Base-by-base conservation (phyloP, 73 alveolate species). In the Tetrahymena malaccensis region DNA sequence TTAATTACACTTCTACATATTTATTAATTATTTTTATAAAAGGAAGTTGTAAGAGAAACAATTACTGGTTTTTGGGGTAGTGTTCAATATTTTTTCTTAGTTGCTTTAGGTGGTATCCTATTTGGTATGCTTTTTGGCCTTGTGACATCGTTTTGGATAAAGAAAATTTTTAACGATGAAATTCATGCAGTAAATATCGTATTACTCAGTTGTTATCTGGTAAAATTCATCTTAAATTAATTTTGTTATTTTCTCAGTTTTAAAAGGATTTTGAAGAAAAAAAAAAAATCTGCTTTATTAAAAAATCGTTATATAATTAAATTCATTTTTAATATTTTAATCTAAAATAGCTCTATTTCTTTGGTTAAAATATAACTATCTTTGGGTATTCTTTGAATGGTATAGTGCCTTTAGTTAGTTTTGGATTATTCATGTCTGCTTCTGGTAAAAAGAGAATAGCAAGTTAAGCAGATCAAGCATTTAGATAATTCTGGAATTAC, bases 341-440 rank as follows among this genome's bases (percentile, higher is more conserved):
- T n/a, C n/a, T n/a, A 57, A 70, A 70, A 56, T 7, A 70, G 89
- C 89, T 70, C 17, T 96, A 94, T 84, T 96, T 94, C 85, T 85
- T 94, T 84, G 97, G 96, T 10, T 94, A 96, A 57, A 56, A 85
- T 43, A 43, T 94, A 0, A 38, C 89, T 22, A 70, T 70, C 13
- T 70, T 70, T 70, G 89, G 34, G 3, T 40, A 93, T 0, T 44
- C 85, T 34, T 96, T 96, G 37, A 43, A 93, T 35, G 97, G 97
- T 19, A 96, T 96, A 34, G 84, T 96, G 0, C 84, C 97, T 35
- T 27, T 97, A 56, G 98, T 96, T 13, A 94, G 96, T 34, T 85
- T 97, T 21, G 97, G 98, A 25, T 94, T 97, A 38, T 97, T 93
- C 94, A 97, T 97, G 99, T 94, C 98, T 13, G 96, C 96, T 38